Percentiles rank a stretch among this genome's conserved stretches.
These are phyloP conservation scores for Nicotiana benthamiana DNA, from an alignment of 257 asterid species.

Conservation along the genomic window DNA sequence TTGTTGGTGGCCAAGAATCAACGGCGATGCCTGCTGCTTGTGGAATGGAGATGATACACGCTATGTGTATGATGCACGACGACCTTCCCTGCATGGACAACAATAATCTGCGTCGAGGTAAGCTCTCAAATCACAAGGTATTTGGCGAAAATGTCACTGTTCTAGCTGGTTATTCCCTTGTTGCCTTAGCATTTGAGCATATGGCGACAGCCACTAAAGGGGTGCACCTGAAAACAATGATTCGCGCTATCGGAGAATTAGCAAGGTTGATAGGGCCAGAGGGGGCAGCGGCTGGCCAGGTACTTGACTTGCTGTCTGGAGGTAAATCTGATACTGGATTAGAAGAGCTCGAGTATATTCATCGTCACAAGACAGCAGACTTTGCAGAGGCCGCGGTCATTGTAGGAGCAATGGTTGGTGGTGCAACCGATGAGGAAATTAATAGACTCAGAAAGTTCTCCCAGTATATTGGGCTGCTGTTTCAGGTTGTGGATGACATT, in stretches of 20 bases:
- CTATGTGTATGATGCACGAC: conserved; percentile 62
- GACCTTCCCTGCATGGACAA: conserved; percentile 73
- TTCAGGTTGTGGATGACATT: conserved; percentile 55
- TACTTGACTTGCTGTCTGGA: conserved; percentile 39
- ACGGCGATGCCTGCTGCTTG: conserved; percentile 56
- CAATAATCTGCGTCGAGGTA: conserved; percentile 49
- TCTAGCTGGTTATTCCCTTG: conserved; percentile 46
- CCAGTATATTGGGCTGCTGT: conserved; percentile 40
- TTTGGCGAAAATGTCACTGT: conserved; percentile 46
- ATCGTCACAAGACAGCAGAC: conserved; percentile 49
- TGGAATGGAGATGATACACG: conserved; percentile 51
- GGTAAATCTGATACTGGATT: conserved; percentile 32
- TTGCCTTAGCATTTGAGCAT: conserved; percentile 45
- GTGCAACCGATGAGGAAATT: conserved; percentile 34
- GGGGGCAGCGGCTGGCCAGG: conserved; percentile 48
- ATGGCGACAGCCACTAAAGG: conserved; percentile 29
- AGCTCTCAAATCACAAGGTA: conserved; percentile 47
- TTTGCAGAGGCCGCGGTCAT: conserved; percentile 41
- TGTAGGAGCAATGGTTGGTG: conserved; percentile 53
- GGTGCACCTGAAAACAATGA: conserved; percentile 21
- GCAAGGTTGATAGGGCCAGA: conserved; percentile 40
- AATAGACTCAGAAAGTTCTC: conserved; percentile 39
- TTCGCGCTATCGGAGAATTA: conserved; percentile 30
- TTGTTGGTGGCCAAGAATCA: conserved; percentile 42
- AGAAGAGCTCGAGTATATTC: conserved; percentile 41